These are phyloP conservation scores for Coemansia sp. DNA, from an alignment of 192 early-diverging fungal species.

Conservation along the genomic window DNA sequence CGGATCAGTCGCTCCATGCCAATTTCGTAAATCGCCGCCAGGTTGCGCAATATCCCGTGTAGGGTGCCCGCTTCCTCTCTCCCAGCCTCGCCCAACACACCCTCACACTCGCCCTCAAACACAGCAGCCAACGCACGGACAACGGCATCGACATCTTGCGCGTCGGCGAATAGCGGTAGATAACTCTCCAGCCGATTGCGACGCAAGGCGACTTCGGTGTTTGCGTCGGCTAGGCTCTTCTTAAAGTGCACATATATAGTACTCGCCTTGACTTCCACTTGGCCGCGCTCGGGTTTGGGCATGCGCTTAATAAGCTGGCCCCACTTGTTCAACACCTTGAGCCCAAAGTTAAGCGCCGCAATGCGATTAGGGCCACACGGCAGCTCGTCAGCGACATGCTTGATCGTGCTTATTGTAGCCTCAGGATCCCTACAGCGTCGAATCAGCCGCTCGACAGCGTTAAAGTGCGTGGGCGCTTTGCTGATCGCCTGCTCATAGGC, in stretches of 20 bases:
- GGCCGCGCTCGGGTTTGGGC: constrained; percentile 31
- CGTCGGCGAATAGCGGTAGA: constrained; percentile 32
- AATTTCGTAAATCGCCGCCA: constrained; percentile 45
- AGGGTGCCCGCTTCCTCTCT: constrained; percentile 13
- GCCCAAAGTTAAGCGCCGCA: constrained; percentile 61
- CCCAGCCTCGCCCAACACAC: not conserved
- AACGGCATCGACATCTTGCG: constrained; percentile 12
- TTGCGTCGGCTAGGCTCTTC: constrained; percentile 37
- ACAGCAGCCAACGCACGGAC: constrained; percentile 29
- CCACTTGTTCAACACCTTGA: constrained; percentile 51
- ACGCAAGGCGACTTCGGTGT: constrained; percentile 31
- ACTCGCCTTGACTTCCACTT: constrained; percentile 39
- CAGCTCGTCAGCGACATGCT: constrained; percentile 61
- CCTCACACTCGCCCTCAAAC: constrained; percentile 35
- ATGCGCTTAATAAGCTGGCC: constrained; percentile 49
- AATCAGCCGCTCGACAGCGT: constrained; percentile 62
- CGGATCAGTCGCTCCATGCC: constrained; percentile 28
- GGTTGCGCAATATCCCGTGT: constrained; percentile 29
- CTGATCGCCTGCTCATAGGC: constrained; percentile 29
- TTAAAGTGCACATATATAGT: constrained; percentile 44
- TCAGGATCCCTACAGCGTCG: constrained; percentile 58
- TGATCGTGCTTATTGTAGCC: constrained; percentile 56
- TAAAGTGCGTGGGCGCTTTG: constrained; percentile 43
- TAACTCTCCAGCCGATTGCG: constrained; percentile 31
- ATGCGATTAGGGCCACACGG: constrained; percentile 66